These are phyloP conservation scores for Sequoia sempervirens DNA, from an alignment of 75 land plant species.

Conservation along the genomic window DNA sequence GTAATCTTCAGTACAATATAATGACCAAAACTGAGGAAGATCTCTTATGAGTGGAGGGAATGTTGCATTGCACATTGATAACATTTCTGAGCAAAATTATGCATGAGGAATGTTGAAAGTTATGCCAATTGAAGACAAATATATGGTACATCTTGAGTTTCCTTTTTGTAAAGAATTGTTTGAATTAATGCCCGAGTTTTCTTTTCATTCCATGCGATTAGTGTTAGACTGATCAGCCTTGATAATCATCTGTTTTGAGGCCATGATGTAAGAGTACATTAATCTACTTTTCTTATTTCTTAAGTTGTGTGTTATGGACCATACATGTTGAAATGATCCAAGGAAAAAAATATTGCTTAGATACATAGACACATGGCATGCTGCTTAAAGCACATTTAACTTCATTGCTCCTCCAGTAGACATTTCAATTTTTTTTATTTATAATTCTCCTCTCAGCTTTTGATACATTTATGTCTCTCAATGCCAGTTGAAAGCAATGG, in stretches of 20 bases:
- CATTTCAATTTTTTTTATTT: background rate
- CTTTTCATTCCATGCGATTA: background rate
- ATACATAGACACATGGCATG: background rate
- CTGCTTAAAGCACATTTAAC: background rate
- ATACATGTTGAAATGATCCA: background rate
- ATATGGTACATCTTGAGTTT: background rate
- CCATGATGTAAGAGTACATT: background rate
- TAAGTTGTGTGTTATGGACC: background rate
- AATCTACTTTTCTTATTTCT: background rate
- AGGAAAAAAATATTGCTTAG: background rate
- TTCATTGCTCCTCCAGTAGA: background rate
- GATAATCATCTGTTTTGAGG: background rate
- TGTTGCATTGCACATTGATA: background rate
- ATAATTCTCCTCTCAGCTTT: background rate
- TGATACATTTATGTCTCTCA: background rate
- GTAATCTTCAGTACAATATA: background rate
- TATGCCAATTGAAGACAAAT: background rate
- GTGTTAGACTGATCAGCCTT: background rate
- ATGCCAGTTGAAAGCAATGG: slow-evolving; percentile 47
- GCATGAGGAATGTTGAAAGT: background rate
- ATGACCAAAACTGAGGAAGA: background rate
- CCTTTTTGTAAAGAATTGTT: background rate
- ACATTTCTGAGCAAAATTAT: background rate
- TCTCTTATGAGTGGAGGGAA: background rate
- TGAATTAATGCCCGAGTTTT: background rate